Conservation (phyloP, 352 stramenopile species). For the Phytopythium litorale region DNA sequence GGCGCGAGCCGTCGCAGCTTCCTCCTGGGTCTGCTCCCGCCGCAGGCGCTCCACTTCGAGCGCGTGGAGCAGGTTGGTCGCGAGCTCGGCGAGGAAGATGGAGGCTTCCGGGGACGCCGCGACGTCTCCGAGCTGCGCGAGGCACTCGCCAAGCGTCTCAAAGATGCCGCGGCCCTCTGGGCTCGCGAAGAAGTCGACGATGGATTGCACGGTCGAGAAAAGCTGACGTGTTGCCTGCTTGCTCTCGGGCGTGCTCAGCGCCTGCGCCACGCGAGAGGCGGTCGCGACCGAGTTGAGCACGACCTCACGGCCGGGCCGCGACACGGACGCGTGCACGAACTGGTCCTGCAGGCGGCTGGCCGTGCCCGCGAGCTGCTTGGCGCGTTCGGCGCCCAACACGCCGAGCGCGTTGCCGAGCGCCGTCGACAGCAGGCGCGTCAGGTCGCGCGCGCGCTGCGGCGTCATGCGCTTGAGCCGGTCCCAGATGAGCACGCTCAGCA, state of each 20-base stretch:
- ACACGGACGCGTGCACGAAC: slow-evolving; percentile 43
- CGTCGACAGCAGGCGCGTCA: slow-evolving; percentile 59
- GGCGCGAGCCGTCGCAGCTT: not conserved
- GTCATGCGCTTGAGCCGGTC: slow-evolving; percentile 68
- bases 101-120: slow-evolving; percentile 63
- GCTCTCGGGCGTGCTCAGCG: slow-evolving; percentile 67
- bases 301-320: slow-evolving; percentile 49
- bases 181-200: slow-evolving; percentile 76
- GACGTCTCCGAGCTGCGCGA: slow-evolving; percentile 47
- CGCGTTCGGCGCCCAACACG: slow-evolving; percentile 50
- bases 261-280: slow-evolving; percentile 58
- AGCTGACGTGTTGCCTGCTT: slow-evolving; percentile 59
- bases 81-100: slow-evolving; percentile 72
- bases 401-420: slow-evolving; percentile 49
- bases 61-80: slow-evolving; percentile 69
- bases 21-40: slow-evolving; percentile 12
- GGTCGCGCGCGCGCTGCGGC: slow-evolving; percentile 64
- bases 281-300: slow-evolving; percentile 63
- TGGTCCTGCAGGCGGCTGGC: slow-evolving; percentile 47
- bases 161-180: slow-evolving; percentile 52
- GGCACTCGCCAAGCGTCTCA: slow-evolving; percentile 42
- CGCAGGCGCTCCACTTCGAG: slow-evolving; percentile 52
- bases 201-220: slow-evolving; percentile 57
- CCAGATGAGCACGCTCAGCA: slow-evolving; percentile 74
- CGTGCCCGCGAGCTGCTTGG: slow-evolving; percentile 27